Base-by-base conservation (phyloP, 2,329 filamentous ascomycete genomes). In the Neocucurbitaria cava region DNA sequence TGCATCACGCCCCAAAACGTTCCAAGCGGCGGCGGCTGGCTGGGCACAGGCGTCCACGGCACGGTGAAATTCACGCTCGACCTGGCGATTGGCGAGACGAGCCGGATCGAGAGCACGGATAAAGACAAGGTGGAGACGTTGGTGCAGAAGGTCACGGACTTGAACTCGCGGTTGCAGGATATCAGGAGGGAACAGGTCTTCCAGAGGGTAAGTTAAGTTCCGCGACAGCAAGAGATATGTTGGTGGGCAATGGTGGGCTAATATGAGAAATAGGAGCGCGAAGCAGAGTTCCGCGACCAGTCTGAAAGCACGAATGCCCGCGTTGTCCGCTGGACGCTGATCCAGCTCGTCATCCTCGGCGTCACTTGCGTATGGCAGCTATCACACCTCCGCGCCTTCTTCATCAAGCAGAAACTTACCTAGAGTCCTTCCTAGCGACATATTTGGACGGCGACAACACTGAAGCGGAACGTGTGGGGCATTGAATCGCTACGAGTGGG, bases 331-430 rank as follows among this genome's bases (percentile, higher is more conserved):
- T 99, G 95, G 94, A 94, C 95, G 64, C 72, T 97, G 62, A 89
- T 98, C 65, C 95, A 99, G 79, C 81, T 98, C 56, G 84, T 87
- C 47, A 87, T 98, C 33, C 83, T 99, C 49, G 91, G 88, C 50
- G 83, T 89, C 51, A 96, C 95, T 30, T 99, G 95, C 79, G 91
- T 92, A 58, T 99, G 95, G 95, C 95, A 99, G 78, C 83, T 99
- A 42, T 96, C 92, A 49, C 94, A 99, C 79, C 85, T 99, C 69
- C 86, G 95, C 66, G 90, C 91, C 42, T 99, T 99, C 85, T 99
- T 99, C 82, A 99, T 99, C 83, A 99, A 99, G 85, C 94, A 98
- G 83, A 99, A 99, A 85, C 87, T 99, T 76, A 98, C 95, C 56
- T 99, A 86, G 39, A 55, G 24, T 30, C 30, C 31, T 23, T 36